Evolutionary conservation across 2,329 filamentous ascomycete species (phyloP), one percentile per base, ranked within the genome.

Genomic region (Cladosporium cucumerinum): DNA sequence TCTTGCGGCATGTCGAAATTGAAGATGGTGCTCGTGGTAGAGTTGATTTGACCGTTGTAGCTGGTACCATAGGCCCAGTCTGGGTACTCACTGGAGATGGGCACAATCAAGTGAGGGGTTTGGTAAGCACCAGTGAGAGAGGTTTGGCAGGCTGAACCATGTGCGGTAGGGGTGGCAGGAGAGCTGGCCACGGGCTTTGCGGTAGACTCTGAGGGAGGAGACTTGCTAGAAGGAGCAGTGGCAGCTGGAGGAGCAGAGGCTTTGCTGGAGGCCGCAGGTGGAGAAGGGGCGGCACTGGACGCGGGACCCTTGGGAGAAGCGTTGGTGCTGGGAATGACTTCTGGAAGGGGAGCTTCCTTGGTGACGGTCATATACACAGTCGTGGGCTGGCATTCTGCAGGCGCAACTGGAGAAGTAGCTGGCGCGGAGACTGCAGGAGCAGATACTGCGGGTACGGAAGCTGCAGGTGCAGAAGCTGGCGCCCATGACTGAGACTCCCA

Each of bases 1-100:
- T 70, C 71, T 3, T 72, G 67, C 0, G 78, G 78, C 26, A 84
- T 73, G 66, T 83, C 78, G 69, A 83, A 83, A 65, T 77, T 79
- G 75, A 82, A 82, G 66, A 83, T 67, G 11, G 76, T 75, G 48
- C 72, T 76, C n/a, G 70, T 66, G 3, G 69, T 75, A 1, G 77
- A 72, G 5, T 78, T 79, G 65, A 84, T 72, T 16, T 74, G 69
- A 21, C 75, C 81, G 43, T 72, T 74, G 70, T 77, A 80, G 26
- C 74, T 71, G 0, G 78, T 77, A 0, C 81, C 81, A 39, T 76
- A 77, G 8, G 77, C 72, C 23, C 67, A 74, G 65, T 77, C 68
- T 0, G 81, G 80, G 23, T 79, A 54, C 32, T 69, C 55, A 16
- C 68, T 72, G 55, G 77, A 74, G 60, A 80, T 69, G 2, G 77